Evolutionary conservation across 148 eudicot genomes (phyloP).

Genomic region (Tetragonia tetragonoides): DNA sequence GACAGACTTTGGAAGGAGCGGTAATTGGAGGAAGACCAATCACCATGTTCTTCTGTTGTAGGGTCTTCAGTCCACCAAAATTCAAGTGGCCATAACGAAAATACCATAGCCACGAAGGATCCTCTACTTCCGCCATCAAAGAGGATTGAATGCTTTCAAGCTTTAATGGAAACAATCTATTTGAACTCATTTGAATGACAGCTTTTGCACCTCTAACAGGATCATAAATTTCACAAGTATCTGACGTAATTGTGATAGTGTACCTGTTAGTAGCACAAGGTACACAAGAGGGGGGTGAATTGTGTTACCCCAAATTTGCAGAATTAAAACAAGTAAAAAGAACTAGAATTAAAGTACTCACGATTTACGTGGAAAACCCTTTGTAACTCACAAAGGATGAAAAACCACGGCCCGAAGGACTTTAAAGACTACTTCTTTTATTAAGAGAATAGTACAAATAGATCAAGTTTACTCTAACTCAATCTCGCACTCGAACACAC

Average conservation of each 20-base stretch:
- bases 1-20: constrained; percentile 9
- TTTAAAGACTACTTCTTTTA: too few species aligned
- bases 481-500: too few species aligned
- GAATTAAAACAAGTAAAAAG: too few species aligned
- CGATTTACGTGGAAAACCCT: too few species aligned
- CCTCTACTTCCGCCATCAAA: constrained; percentile 11
- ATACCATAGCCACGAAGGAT: constrained; percentile 14
- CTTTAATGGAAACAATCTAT: constrained; percentile 12
- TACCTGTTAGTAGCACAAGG: not conserved
- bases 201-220: not conserved
- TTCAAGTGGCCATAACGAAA: constrained; percentile 13
- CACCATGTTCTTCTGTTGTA: constrained; percentile 11
- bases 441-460: too few species aligned
- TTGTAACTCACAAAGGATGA: too few species aligned
- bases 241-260: constrained; percentile 14
- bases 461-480: too few species aligned
- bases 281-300: too few species aligned
- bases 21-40: constrained; percentile 14
- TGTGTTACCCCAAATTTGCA: too few species aligned
- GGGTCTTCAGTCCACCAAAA: constrained; percentile 19
- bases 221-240: constrained; percentile 7
- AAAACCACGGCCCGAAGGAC: too few species aligned
- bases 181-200: not conserved
- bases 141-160: constrained; percentile 13
- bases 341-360: too few species aligned